These are phyloP conservation scores for Pichia rugopelliculosa DNA, from an alignment of 805 yeast genomes.

Conservation along the genomic window DNA sequence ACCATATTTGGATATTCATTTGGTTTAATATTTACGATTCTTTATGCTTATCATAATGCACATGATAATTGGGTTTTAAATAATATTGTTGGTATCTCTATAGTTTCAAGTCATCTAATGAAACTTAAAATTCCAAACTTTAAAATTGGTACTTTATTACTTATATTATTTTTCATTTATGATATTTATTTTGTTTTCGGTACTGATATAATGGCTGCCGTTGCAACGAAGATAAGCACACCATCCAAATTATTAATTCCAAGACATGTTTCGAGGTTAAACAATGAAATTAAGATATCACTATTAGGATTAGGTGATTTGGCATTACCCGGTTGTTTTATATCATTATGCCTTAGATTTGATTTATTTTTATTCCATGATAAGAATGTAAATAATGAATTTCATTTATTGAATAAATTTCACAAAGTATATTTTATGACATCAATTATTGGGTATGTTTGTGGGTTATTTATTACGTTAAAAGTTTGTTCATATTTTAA, in stretches of 20 bases:
- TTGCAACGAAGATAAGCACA: slow-evolving; percentile 47
- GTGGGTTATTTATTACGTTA: slow-evolving; percentile 40
- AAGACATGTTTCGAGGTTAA: slow-evolving; percentile 17
- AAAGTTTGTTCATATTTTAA: slow-evolving; percentile 31
- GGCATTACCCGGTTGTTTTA: slow-evolving; percentile 49
- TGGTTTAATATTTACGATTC: slow-evolving; percentile 13
- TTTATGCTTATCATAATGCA: slow-evolving; percentile 21
- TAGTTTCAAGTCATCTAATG: slow-evolving; percentile 39
- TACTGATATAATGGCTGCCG: slow-evolving; percentile 53
- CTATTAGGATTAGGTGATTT: slow-evolving; percentile 63
- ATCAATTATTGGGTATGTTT: slow-evolving; percentile 39
- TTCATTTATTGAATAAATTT: slow-evolving; percentile 33
- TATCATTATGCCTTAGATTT: slow-evolving; percentile 46
- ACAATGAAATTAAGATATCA: slow-evolving; percentile 21
- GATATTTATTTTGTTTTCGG: slow-evolving; percentile 65
- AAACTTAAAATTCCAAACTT: slow-evolving; percentile 36
- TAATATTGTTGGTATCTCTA: slow-evolving; percentile 35
- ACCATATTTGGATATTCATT: slow-evolving; percentile 21
- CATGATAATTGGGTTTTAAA: slow-evolving; percentile 39
- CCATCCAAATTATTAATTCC: slow-evolving; percentile 49
- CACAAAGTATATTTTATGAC: slow-evolving; percentile 40
- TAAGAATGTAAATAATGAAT: slow-evolving; percentile 25
- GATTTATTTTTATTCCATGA: slow-evolving; percentile 40
- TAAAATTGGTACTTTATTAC: slow-evolving; percentile 37
- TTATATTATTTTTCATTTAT: slow-evolving; percentile 47